Percentiles rank a stretch among this genome's conserved stretches.
These are phyloP conservation scores for Hygrocybe punicea DNA, from an alignment of 768 basidiomycete genomes.

Conservation along the genomic window DNA sequence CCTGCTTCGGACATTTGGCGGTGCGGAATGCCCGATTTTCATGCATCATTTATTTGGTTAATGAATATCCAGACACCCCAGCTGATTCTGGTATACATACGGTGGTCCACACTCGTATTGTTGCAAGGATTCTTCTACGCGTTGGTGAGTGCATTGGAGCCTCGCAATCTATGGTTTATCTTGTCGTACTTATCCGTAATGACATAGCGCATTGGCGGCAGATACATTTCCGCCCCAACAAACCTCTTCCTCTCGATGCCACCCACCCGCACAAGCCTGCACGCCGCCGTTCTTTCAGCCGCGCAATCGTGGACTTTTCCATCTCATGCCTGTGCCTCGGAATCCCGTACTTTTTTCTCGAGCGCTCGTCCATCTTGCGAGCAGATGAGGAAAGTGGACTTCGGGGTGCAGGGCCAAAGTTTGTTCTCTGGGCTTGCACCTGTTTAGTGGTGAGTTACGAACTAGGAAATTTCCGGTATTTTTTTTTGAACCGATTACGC, in stretches of 20 bases:
- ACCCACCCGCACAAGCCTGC: constrained; percentile 13
- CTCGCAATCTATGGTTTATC: neutral
- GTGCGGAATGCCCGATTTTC: neutral
- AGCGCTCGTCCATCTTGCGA: constrained; percentile 46
- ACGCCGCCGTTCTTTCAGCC: constrained; percentile 41
- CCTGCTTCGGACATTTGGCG: constrained; percentile 48
- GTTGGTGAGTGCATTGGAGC: constrained; percentile 48
- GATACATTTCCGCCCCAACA: constrained; percentile 55
- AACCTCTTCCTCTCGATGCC: too few relatives aligned
- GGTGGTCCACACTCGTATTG: constrained; percentile 57
- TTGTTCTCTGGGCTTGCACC: constrained; percentile 63
- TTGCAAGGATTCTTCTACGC: constrained; percentile 65
- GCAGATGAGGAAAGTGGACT: constrained; percentile 61
- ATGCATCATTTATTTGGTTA: neutral
- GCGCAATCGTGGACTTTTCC: constrained; percentile 54
- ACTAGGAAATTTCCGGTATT: too few relatives aligned
- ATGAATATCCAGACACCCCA: constrained; percentile 16
- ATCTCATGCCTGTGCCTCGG: constrained; percentile 33
- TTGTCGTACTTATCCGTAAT: neutral
- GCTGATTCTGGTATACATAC: constrained; percentile 44
- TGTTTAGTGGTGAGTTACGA: constrained; percentile 53
- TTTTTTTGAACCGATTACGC: too few relatives aligned
- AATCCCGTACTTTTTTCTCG: constrained; percentile 73
- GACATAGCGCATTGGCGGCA: constrained; percentile 65
- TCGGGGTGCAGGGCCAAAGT: constrained; percentile 45